Percentiles rank a stretch among this genome's conserved stretches.
Evolutionary conservation across 805 yeast genomes (phyloP).

Genomic region (Tetrapisispora pingtungensis): DNA sequence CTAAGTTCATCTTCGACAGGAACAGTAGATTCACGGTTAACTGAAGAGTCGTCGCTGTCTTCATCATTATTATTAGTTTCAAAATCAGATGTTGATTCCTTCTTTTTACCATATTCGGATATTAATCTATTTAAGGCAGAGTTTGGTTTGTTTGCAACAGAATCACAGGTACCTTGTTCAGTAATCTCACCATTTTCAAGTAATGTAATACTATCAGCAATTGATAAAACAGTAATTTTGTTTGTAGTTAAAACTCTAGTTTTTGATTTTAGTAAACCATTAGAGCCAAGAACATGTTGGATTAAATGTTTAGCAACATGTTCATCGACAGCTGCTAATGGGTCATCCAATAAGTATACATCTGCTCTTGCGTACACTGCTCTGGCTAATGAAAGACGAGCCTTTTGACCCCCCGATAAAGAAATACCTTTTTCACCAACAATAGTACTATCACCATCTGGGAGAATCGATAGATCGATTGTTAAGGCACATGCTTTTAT

Average conservation of each 20-base stretch:
- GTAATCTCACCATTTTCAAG: constrained; percentile 56
- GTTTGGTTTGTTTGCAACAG: constrained; percentile 34
- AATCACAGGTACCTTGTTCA: constrained; percentile 55
- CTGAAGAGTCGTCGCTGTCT: constrained; percentile 9
- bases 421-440: constrained; percentile 98
- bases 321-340: constrained; percentile 93
- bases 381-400: constrained; percentile 86
- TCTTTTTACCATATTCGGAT: constrained; percentile 50
- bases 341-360: constrained; percentile 81
- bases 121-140: constrained; percentile 47
- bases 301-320: constrained; percentile 87
- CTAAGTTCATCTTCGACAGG: constrained; percentile 24
- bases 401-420: constrained; percentile 95
- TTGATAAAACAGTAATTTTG: constrained; percentile 68
- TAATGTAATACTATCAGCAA: constrained; percentile 62
- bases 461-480: constrained; percentile 66
- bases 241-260: constrained; percentile 79
- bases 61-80: constrained; percentile 1
- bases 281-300: constrained; percentile 70
- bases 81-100: constrained; percentile 14
- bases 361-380: constrained; percentile 95
- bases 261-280: constrained; percentile 66
- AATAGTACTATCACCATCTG: constrained; percentile 83
- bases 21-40: constrained; percentile 17
- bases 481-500: constrained; percentile 80